Percentiles rank a stretch among this genome's conserved stretches.
Conservation (phyloP, 768 basidiomycete genomes). For the Symmetrospora coprosmae region DNA sequence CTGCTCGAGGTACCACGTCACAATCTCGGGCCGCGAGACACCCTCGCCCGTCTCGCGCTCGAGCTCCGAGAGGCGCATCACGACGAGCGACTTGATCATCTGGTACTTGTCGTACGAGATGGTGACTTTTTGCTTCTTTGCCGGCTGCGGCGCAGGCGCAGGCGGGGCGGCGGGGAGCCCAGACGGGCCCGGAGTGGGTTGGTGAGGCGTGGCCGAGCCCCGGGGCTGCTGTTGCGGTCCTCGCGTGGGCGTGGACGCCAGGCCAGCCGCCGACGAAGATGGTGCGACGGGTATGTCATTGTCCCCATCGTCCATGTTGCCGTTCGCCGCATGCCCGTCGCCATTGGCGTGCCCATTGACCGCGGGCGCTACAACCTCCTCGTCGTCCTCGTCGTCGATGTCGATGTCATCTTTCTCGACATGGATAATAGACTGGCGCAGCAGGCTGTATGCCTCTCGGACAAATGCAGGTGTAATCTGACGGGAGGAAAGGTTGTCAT, state of each 20-base stretch:
- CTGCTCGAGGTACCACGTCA: conserved; percentile 90
- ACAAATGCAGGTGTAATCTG: conserved; percentile 89
- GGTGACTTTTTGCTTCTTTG: conserved; percentile 51
- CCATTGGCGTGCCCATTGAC: conserved; percentile 37
- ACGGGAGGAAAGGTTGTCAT: not conserved
- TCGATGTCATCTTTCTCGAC: conserved; percentile 98
- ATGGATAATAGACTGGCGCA: conserved; percentile 95
- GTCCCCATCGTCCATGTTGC: conserved; percentile 53
- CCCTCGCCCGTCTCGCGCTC: conserved; percentile 65
- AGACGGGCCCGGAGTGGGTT: conserved; percentile 32
- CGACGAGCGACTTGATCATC: conserved; percentile 71
- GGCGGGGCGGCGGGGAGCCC: conserved; percentile 34
- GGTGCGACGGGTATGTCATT: conserved; percentile 44
- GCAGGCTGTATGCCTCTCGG: conserved; percentile 80
- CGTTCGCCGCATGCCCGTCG: conserved; percentile 23
- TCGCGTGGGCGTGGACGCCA: conserved; percentile 36
- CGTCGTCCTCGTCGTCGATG: conserved; percentile 75
- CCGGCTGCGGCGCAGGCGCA: conserved; percentile 37
- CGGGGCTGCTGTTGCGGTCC: conserved; percentile 34
- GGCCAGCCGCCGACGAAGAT: conserved; percentile 38
- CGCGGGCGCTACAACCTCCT: conserved; percentile 44
- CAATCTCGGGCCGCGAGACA: conserved; percentile 74
- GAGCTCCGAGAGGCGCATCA: conserved; percentile 60
- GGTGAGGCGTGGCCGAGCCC: conserved; percentile 34
- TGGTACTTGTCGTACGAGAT: conserved; percentile 96